Evolutionary conservation across 768 basidiomycete species (phyloP), one percentile per base, ranked within the genome.

Genomic region (Russula lepida): DNA sequence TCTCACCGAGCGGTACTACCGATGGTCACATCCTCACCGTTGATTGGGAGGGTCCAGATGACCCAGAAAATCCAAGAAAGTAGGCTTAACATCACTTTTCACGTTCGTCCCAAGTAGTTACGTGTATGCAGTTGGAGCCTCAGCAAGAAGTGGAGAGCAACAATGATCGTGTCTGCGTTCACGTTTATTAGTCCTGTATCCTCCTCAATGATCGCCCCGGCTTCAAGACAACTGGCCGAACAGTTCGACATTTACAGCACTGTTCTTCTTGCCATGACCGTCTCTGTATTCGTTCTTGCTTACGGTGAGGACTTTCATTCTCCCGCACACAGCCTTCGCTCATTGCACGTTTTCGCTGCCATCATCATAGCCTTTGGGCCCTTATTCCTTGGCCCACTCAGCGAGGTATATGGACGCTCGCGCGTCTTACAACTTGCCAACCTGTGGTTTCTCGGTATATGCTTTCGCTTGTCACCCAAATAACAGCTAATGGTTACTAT

Each of bases 151-250:
- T 65, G 56, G 64, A 35, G 75, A 0, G 81, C 81, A 0, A 85
- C 82, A 0, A 63, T 78, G 12, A 76, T 86, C 25, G 79, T 86
- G 0, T 85, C 86, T 0, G 74, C 76, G 0, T 88, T 85, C 67
- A 85, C 86, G 0, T 85, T 86, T 66, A 84, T 86, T 21, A 76
- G 74, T 2, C 84, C 88, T 0, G 75, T 89, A 0, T 82, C 88
- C 0, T 91, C 89, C 4, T 81, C 87, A 4, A 89, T 89, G 83
- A 74, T 89, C 1, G 84, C 89, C 0, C 88, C 88, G 0, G 88
- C 87, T 0, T 74, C 77, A 0, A 61, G 64, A 4, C 77, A 82
- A 55, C 66, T 91, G 0, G 84, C 76, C 1, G 60, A 69, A 3
- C 70, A 81, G 15, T 84, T 90, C 61, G 76, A 80, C 1, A 78